Evolutionary conservation across 1,284 basidiomycete species (phyloP).

Genomic region (Apiotrichum gracile): DNA sequence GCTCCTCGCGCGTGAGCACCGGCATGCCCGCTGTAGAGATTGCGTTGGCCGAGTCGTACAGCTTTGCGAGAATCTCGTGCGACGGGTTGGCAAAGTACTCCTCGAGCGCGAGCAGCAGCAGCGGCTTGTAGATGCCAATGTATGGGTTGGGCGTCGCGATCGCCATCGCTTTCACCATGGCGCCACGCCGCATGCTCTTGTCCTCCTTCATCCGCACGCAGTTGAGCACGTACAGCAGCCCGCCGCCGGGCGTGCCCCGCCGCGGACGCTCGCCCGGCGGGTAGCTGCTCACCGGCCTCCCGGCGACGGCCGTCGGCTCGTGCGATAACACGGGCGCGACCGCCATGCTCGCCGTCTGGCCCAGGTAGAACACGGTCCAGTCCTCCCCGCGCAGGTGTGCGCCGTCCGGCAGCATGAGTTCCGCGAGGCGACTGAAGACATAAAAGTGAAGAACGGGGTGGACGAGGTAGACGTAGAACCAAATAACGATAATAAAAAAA

Average conservation of each 20-base stretch:
- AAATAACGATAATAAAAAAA: too few relatives aligned
- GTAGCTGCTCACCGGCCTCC: conserved; percentile 9
- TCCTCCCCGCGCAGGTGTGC: conserved; percentile 90
- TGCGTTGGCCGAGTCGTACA: conserved; percentile 88
- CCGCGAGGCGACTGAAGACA: conserved; percentile 76
- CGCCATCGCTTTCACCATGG: conserved; percentile 90
- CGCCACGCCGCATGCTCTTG: conserved; percentile 81
- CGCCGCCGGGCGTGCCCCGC: conserved; percentile 44
- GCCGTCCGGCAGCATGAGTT: conserved; percentile 97
- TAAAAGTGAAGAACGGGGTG: too few relatives aligned
- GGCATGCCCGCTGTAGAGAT: conserved; percentile 82
- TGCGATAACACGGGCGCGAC: conserved; percentile 70
- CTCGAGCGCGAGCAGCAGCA: conserved; percentile 87
- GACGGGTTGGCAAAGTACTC: conserved; percentile 88
- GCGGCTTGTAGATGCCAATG: conserved; percentile 97
- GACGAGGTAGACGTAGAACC: too few relatives aligned
- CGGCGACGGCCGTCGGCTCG: conserved; percentile 27
- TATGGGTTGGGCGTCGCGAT: conserved; percentile 93
- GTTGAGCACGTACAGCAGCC: conserved; percentile 85
- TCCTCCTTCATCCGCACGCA: conserved; percentile 94
- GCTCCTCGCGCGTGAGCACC: conserved; percentile 69
- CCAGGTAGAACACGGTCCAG: conserved; percentile 98
- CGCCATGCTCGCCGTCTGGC: conserved; percentile 80
- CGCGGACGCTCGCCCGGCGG: conserved; percentile 24
- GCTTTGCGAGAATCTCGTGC: conserved; percentile 74